phyloP scores from a whole-genome alignment of 2,329 filamentous ascomycete genomes.

The Apiospora aurea region DNA sequence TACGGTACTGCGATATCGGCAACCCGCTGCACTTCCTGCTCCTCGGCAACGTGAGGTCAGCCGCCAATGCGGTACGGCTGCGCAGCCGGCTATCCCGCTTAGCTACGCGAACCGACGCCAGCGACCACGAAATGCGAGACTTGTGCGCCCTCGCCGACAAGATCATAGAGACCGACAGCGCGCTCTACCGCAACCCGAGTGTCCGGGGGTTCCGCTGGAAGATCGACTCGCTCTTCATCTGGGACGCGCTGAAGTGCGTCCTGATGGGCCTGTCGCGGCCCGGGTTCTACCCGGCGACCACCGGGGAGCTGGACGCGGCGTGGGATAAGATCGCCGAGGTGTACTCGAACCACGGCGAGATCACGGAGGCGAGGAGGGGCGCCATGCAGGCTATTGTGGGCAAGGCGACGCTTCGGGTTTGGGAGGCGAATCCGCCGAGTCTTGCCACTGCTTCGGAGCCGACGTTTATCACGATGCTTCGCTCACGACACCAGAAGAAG shows the following conservation, averaged over 20 bases:
- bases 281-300: neutral
- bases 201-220: neutral
- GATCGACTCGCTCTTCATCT: neutral
- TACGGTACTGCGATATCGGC: constrained; percentile 52
- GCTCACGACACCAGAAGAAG: neutral
- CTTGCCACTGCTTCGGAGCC: neutral
- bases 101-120: neutral
- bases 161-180: constrained; percentile 4
- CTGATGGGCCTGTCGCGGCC: neutral
- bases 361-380: neutral
- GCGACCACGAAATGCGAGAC: neutral
- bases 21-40: constrained; percentile 34
- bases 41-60: constrained; percentile 29
- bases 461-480: neutral
- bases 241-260: neutral
- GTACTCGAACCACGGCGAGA: neutral
- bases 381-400: neutral
- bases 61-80: constrained; percentile 36
- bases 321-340: neutral
- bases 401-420: neutral
- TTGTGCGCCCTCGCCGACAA: neutral
- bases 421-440: neutral
- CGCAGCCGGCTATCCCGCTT: constrained; percentile 29
- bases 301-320: neutral
- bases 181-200: neutral